Percentiles rank a stretch among this genome's conserved stretches.
Conservation (phyloP, 345 rosid genomes). For the Linum usitatissimum region DNA sequence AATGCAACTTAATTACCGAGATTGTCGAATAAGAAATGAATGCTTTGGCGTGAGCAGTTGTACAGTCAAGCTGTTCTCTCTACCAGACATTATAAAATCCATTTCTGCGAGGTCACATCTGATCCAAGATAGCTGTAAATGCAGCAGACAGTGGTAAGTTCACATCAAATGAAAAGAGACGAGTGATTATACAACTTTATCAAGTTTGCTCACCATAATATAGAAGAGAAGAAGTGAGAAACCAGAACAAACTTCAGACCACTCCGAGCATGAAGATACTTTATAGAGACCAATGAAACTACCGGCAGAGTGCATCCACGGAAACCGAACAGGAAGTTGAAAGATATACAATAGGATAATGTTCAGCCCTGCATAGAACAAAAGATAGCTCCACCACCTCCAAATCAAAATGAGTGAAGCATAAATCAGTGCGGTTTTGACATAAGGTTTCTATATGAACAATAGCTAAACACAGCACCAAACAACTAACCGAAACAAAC, state of each 20-base stretch:
- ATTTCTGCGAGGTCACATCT: constrained; percentile 37
- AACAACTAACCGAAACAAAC: constrained; percentile 37
- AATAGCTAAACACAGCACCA: constrained; percentile 1
- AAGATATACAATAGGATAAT: constrained; percentile 34
- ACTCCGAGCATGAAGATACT: constrained; percentile 32
- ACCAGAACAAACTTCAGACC: constrained; percentile 37
- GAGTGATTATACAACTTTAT: not conserved
- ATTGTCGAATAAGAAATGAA: constrained; percentile 31
- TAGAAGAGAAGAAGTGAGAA: constrained; percentile 36
- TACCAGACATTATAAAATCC: constrained; percentile 28
- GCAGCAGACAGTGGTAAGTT: not conserved
- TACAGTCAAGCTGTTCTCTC: constrained; percentile 25
- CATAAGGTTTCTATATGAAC: constrained; percentile 7
- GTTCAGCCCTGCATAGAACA: constrained; percentile 36
- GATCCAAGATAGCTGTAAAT: constrained; percentile 37
- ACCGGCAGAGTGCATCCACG: constrained; percentile 21
- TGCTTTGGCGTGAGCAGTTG: constrained; percentile 35
- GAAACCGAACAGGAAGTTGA: constrained; percentile 35
- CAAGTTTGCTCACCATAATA: constrained; percentile 30
- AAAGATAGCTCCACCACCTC: constrained; percentile 48
- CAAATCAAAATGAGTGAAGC: constrained; percentile 14
- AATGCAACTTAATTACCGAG: constrained; percentile 22
- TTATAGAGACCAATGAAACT: constrained; percentile 36
- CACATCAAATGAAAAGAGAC: not conserved
- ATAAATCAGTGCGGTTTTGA: constrained; percentile 9